phyloP scores from a whole-genome alignment of 139 green algal species.

The Coelastrella sp. region DNA sequence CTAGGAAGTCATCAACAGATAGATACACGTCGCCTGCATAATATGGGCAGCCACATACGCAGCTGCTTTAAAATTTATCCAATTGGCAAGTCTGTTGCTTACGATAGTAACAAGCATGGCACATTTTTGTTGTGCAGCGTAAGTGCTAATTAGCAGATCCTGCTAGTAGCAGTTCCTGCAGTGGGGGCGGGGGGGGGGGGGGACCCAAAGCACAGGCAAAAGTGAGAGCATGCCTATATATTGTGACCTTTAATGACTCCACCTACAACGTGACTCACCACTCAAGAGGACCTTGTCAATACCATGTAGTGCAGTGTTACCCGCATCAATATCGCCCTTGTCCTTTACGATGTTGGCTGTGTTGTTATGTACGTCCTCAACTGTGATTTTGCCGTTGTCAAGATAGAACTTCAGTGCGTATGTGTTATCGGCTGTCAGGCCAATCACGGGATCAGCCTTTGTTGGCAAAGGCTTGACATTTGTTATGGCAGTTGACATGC shows the following conservation, averaged over 20 bases:
- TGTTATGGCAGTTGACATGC: neutral
- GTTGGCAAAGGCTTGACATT: neutral
- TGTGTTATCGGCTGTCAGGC: conserved; percentile 5
- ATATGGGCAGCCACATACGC: neutral
- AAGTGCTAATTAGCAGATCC: too few species aligned
- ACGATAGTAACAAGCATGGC: too few species aligned
- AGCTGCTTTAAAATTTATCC: neutral
- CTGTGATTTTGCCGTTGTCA: neutral
- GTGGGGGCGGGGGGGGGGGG: too few species aligned
- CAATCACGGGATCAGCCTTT: neutral
- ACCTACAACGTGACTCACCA: too few species aligned
- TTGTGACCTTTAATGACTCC: too few species aligned
- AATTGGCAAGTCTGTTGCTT: too few species aligned
- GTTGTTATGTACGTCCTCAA: conserved; percentile 10
- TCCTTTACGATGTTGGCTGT: neutral
- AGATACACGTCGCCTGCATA: conserved; percentile 26
- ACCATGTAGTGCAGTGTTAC: neutral
- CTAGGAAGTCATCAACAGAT: neutral
- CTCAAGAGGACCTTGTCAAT: conserved; percentile 15
- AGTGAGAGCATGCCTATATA: too few species aligned
- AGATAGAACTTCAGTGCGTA: conserved; percentile 11
- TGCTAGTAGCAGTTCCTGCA: too few species aligned
- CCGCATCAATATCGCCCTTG: conserved; percentile 1
- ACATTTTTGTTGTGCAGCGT: neutral
- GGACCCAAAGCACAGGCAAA: too few species aligned